Evolutionary conservation across 2,329 filamentous ascomycete genomes (phyloP), one percentile per base, ranked within the genome.

Genomic region (Monilinia laxa): DNA sequence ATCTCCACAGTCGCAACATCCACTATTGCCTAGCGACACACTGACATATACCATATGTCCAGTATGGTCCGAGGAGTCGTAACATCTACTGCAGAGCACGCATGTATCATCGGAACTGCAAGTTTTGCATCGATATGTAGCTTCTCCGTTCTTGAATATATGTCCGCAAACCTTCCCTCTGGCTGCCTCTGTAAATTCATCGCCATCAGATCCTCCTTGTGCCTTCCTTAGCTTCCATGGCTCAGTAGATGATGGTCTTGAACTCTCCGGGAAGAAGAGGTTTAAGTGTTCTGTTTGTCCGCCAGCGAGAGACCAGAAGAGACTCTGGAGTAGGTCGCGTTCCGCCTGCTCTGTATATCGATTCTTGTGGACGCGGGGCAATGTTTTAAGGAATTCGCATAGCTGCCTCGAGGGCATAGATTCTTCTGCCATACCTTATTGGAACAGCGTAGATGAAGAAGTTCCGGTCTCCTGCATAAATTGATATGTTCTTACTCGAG

Each of bases 1-100:
- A 76, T 99, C 95, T 68, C 95, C 95, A 76, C 95, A 99, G 79
- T 99, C 95, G 78, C 95, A 99, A 80, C 96, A 98, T 55, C 94
- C 94, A 75, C 90, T 95, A 76, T 97, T 97, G 9, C 94, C 94
- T 2, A 90, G 87, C 0, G 93, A 96, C 57, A 97, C 88, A 67
- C 85, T 90, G 67, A 99, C 92, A 74, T 91, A 90, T 65, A 98
- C 93, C 80, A 92, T 91, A 78, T 99, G 95, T 16, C 90, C 93
- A 14, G 92, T 90, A 78, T 99, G 95, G 75, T 99, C 94, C 51
- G 94, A 98, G 35, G 93, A 88, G 75, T 98, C 92, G 77, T 97
- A 99, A 80, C 95, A 99, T 71, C 90, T 89, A 75, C 91, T 92
- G 80, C 95, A 99, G 20, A 99, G 84, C 60, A 95, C 94, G 78